These are phyloP conservation scores for Neolentinus lepideus DNA, from an alignment of 1,284 basidiomycete species.

Conservation along the genomic window DNA sequence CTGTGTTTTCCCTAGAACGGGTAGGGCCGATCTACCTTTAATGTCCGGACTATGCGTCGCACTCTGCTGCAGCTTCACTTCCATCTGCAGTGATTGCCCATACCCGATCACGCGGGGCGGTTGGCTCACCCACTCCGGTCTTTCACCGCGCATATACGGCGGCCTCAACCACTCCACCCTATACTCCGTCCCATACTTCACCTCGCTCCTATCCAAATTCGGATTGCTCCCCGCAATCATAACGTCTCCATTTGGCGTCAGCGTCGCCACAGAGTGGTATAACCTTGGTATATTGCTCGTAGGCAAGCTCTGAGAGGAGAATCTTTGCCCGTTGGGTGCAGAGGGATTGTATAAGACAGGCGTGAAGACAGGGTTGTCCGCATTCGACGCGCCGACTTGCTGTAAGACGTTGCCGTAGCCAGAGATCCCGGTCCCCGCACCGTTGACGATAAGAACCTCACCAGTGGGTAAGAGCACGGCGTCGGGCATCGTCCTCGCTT, in stretches of 20 bases:
- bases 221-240: slow-evolving; percentile 83
- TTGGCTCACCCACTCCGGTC: slow-evolving; percentile 40
- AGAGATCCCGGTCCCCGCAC: slow-evolving; percentile 67
- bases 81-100: slow-evolving; percentile 32
- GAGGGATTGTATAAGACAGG: slow-evolving; percentile 72
- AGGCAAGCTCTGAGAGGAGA: slow-evolving; percentile 56
- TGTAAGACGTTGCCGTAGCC: slow-evolving; percentile 77
- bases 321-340: slow-evolving; percentile 54
- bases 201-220: slow-evolving; percentile 68
- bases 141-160: slow-evolving; percentile 54
- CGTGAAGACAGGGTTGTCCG: slow-evolving; percentile 67
- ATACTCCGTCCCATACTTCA: slow-evolving; percentile 72
- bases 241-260: slow-evolving; percentile 62
- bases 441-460: slow-evolving; percentile 70
- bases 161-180: slow-evolving; percentile 72
- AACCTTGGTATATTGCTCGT: slow-evolving; percentile 68
- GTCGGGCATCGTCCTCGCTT: slow-evolving; percentile 72
- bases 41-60: slow-evolving; percentile 20
- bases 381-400: slow-evolving; percentile 71
- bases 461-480: slow-evolving; percentile 81
- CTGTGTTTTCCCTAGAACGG: background rate
- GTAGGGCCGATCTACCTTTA: slow-evolving; percentile 20
- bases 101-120: slow-evolving; percentile 39
- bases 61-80: slow-evolving; percentile 28
- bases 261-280: slow-evolving; percentile 77